These are phyloP conservation scores for Closterium sp. DNA, from an alignment of 139 green algal genomes.

Conservation along the genomic window DNA sequence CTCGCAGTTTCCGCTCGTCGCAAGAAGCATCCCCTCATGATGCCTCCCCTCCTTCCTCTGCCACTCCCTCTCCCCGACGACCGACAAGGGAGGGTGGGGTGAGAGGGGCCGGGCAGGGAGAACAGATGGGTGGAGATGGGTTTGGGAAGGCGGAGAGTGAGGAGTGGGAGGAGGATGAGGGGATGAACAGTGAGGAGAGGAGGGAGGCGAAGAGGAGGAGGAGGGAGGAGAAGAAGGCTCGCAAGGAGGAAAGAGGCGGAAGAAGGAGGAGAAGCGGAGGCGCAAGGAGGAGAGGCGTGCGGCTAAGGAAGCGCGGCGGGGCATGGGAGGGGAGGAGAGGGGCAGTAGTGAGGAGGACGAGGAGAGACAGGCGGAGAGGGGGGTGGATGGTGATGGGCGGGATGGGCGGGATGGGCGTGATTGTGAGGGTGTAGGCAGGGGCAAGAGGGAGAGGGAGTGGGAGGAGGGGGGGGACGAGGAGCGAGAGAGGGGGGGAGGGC, in stretches of 20 bases:
- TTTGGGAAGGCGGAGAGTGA: background rate
- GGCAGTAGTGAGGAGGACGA: background rate
- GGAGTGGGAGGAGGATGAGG: conserved; percentile 2
- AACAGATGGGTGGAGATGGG: background rate
- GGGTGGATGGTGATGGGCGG: background rate
- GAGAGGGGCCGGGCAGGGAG: background rate
- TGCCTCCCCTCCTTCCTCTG: background rate
- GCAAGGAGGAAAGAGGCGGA: conserved; percentile 24
- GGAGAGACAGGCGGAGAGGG: background rate
- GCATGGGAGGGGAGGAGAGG: background rate
- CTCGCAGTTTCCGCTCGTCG: background rate
- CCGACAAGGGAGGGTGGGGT: background rate
- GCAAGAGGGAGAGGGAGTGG: background rate
- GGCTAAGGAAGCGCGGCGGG: conserved; percentile 6
- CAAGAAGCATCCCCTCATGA: background rate
- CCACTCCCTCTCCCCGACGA: background rate
- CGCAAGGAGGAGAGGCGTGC: conserved; percentile 38
- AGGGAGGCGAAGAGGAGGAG: conserved; percentile 25
- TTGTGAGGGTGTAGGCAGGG: background rate
- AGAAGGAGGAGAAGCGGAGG: conserved; percentile 33
- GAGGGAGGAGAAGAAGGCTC: conserved; percentile 35
- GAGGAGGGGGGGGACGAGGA: background rate
- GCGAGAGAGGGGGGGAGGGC: background rate
- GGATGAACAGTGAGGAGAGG: conserved; percentile 23
- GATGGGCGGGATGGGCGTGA: background rate